Conservation (phyloP, 2,329 filamentous ascomycete genomes). For the Tolypocladium sp. region DNA sequence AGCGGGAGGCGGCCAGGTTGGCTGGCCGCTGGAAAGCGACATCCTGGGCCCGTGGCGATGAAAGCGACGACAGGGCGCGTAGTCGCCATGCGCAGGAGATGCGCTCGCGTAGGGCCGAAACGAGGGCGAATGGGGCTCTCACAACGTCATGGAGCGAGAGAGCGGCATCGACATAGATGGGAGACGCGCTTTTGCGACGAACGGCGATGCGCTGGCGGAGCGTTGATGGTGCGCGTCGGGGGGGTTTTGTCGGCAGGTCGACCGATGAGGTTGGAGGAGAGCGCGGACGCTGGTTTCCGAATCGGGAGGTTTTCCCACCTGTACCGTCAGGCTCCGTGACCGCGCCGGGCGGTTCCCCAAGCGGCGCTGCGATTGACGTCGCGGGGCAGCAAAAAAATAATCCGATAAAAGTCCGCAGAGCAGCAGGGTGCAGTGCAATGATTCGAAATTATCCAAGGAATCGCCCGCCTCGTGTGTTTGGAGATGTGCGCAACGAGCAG, state of each 20-base stretch:
- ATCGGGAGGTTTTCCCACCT: constrained; percentile 25
- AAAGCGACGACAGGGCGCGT: constrained; percentile 34
- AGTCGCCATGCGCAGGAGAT: constrained; percentile 47
- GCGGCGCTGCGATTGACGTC: neutral
- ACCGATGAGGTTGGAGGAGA: constrained; percentile 45
- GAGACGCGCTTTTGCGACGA: constrained; percentile 25
- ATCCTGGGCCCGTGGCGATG: constrained; percentile 46
- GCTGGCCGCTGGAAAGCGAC: constrained; percentile 59
- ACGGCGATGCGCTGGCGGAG: constrained; percentile 31
- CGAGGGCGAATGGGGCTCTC: constrained; percentile 34
- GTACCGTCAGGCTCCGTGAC: neutral
- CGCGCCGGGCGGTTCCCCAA: neutral
- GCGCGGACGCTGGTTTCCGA: constrained; percentile 26
- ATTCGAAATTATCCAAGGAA: neutral
- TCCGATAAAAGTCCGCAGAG: neutral
- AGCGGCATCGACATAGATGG: constrained; percentile 46
- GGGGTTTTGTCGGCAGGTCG: constrained; percentile 40
- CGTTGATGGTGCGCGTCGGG: constrained; percentile 42
- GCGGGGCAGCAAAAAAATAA: neutral
- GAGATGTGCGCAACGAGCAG: neutral
- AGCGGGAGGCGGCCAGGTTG: constrained; percentile 53
- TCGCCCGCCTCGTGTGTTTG: neutral
- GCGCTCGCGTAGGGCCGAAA: constrained; percentile 42
- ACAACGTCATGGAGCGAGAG: constrained; percentile 41
- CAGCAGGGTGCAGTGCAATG: neutral